Conservation (phyloP, 768 basidiomycete species). For the Termitomyces sp. region DNA sequence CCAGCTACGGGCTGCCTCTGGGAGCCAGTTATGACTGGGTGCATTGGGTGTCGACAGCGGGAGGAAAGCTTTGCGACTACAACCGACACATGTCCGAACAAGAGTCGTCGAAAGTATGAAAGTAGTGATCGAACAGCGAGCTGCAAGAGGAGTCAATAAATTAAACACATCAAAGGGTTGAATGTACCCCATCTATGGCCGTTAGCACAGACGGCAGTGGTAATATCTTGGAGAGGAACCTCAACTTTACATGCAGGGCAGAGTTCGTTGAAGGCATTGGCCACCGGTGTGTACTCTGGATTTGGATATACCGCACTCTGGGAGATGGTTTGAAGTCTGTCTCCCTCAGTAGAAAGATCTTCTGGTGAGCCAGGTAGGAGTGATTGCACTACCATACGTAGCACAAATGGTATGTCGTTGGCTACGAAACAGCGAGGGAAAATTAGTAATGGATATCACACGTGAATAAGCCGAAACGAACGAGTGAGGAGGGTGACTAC, state of each 20-base stretch:
- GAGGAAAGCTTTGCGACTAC: slow-evolving; percentile 73
- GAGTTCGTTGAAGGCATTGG: slow-evolving; percentile 45
- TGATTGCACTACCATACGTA: slow-evolving; percentile 56
- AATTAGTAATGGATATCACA: background rate
- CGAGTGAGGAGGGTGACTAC: slow-evolving; percentile 37
- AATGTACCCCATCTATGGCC: slow-evolving; percentile 75
- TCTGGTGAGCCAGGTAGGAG: slow-evolving; percentile 42
- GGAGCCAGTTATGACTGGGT: slow-evolving; percentile 36
- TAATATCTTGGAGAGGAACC: slow-evolving; percentile 56
- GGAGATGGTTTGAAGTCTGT: slow-evolving; percentile 22
- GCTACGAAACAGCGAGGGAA: slow-evolving; percentile 26
- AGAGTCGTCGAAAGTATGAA: slow-evolving; percentile 74
- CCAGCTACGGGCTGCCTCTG: slow-evolving; percentile 50
- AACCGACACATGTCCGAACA: slow-evolving; percentile 78
- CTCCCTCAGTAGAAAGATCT: slow-evolving; percentile 32
- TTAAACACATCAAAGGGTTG: background rate
- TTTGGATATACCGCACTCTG: slow-evolving; percentile 18
- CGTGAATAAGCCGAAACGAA: slow-evolving; percentile 22
- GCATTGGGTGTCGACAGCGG: slow-evolving; percentile 38
- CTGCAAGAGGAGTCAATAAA: slow-evolving; percentile 28
- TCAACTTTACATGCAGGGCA: slow-evolving; percentile 71
- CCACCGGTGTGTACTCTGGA: slow-evolving; percentile 24
- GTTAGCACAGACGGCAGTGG: slow-evolving; percentile 55
- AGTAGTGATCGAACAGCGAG: slow-evolving; percentile 75
- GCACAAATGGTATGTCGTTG: slow-evolving; percentile 59